These are phyloP conservation scores for Bremia lactucae DNA, from an alignment of 352 stramenopile species.

Conservation along the genomic window DNA sequence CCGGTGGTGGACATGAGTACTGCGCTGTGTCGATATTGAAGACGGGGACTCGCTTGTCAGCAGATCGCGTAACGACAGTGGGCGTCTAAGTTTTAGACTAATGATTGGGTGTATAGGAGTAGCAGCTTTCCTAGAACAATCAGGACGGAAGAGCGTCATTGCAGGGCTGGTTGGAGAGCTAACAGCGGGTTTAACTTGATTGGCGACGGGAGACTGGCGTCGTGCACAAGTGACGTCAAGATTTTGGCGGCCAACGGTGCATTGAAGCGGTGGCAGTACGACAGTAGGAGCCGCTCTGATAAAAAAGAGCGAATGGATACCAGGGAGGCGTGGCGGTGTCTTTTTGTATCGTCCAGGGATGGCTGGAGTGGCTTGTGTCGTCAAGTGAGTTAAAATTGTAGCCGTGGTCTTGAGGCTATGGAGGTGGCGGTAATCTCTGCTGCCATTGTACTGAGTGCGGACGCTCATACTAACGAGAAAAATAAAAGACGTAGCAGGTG, in stretches of 20 bases:
- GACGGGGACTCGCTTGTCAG: slow-evolving; percentile 23
- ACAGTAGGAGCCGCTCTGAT: neutral
- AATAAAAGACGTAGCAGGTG: slow-evolving; percentile 9
- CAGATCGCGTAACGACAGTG: slow-evolving; percentile 41
- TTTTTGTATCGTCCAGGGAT: slow-evolving; percentile 14
- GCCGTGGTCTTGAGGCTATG: slow-evolving; percentile 22
- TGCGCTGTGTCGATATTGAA: slow-evolving; percentile 4
- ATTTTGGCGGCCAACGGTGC: slow-evolving; percentile 10
- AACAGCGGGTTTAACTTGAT: slow-evolving; percentile 14
- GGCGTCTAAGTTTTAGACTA: slow-evolving; percentile 28
- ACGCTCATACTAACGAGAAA: slow-evolving; percentile 12
- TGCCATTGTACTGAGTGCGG: slow-evolving; percentile 10
- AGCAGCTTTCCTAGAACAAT: neutral
- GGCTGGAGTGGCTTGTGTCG: slow-evolving; percentile 6
- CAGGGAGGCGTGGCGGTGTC: slow-evolving; percentile 6
- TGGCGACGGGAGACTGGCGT: slow-evolving; percentile 5
- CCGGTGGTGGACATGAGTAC: slow-evolving; percentile 27
- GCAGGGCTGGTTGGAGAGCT: slow-evolving; percentile 25
- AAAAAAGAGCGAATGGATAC: slow-evolving; percentile 15
- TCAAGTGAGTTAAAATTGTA: slow-evolving; percentile 18
- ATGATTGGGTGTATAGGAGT: neutral
- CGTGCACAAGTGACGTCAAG: slow-evolving; percentile 1
- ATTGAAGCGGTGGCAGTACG: slow-evolving; percentile 17
- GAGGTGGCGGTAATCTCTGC: slow-evolving; percentile 5
- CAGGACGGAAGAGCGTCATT: slow-evolving; percentile 13